phyloP scores from a whole-genome alignment of 2,329 filamentous ascomycete genomes.

The Fusarium poae region DNA sequence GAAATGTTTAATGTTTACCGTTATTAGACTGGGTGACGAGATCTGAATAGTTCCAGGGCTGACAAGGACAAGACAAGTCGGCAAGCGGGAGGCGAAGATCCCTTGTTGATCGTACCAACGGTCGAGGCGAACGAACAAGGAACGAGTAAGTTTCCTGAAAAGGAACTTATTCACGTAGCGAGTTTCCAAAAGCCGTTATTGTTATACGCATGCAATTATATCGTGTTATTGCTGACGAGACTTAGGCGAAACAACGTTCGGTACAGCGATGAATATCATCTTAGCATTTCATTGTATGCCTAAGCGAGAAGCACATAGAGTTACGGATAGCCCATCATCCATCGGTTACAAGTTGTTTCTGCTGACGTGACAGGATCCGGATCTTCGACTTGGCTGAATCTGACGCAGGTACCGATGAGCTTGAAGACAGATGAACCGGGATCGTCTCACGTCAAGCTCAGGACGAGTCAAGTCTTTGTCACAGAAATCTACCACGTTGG shows the following conservation, averaged over 20 bases:
- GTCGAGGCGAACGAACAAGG: constrained; percentile 14
- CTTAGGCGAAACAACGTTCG: constrained; percentile 21
- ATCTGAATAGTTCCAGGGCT: constrained; percentile 25
- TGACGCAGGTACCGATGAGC: constrained; percentile 39
- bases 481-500: constrained; percentile 4
- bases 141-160: constrained; percentile 22
- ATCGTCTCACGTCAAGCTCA: constrained; percentile 1
- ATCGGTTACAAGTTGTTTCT: constrained; percentile 28
- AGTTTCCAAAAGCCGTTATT: constrained; percentile 8
- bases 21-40: constrained; percentile 20
- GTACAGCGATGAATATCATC: not conserved
- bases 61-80: constrained; percentile 22
- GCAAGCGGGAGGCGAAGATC: constrained; percentile 30
- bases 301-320: constrained; percentile 24
- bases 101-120: constrained; percentile 31
- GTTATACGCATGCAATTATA: not conserved
- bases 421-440: not conserved
- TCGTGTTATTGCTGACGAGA: constrained; percentile 5
- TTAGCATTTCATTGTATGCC: constrained; percentile 12
- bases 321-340: constrained; percentile 7
- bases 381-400: constrained; percentile 23
- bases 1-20: constrained; percentile 37
- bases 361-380: constrained; percentile 29
- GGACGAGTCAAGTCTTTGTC: constrained; percentile 1
- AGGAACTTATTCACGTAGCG: constrained; percentile 26